A percentile compares a stretch with the other conserved stretches of the same genome.
phyloP scores from a whole-genome alignment of 1,139 yeast genomes.

The Casaregolazyma suthepensis region DNA sequence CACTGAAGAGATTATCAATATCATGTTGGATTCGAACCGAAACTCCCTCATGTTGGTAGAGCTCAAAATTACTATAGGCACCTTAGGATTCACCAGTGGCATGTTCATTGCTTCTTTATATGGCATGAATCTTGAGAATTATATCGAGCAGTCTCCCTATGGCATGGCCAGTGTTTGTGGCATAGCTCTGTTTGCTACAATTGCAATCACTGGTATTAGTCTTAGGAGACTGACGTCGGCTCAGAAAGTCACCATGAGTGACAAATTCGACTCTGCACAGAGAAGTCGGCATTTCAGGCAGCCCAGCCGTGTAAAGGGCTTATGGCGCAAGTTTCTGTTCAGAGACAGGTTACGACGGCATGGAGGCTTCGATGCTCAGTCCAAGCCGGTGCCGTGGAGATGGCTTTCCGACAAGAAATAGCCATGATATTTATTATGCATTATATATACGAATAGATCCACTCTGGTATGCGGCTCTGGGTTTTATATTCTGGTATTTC shows the following conservation, averaged over 20 bases:
- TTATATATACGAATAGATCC: no score
- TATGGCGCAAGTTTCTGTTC: not conserved
- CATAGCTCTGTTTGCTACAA: conserved; percentile 34
- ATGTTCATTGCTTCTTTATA: conserved; percentile 73
- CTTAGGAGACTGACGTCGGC: conserved; percentile 37
- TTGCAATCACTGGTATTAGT: conserved; percentile 29
- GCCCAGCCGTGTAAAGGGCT: not conserved
- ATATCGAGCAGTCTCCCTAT: conserved; percentile 65
- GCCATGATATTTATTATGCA: not conserved
- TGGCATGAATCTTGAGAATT: conserved; percentile 93
- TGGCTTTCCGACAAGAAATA: conserved; percentile 19
- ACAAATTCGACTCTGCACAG: conserved; percentile 3
- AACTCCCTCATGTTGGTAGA: conserved; percentile 88
- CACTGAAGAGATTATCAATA: conserved; percentile 91
- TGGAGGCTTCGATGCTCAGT: not conserved
- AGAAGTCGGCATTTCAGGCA: conserved; percentile 2
- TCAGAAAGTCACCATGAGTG: conserved; percentile 41
- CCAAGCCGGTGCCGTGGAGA: conserved; percentile 15
- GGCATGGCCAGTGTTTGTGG: conserved; percentile 52
- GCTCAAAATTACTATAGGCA: conserved; percentile 74
- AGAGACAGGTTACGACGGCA: not conserved
- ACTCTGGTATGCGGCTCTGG: no score
- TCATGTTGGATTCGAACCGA: conserved; percentile 86
- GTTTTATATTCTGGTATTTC: no score
- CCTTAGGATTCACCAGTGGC: conserved; percentile 79